Percentiles rank a stretch among this genome's conserved stretches.
Conservation (phyloP, 495 filamentous ascomycete species). For the Neurospora discreta region DNA sequence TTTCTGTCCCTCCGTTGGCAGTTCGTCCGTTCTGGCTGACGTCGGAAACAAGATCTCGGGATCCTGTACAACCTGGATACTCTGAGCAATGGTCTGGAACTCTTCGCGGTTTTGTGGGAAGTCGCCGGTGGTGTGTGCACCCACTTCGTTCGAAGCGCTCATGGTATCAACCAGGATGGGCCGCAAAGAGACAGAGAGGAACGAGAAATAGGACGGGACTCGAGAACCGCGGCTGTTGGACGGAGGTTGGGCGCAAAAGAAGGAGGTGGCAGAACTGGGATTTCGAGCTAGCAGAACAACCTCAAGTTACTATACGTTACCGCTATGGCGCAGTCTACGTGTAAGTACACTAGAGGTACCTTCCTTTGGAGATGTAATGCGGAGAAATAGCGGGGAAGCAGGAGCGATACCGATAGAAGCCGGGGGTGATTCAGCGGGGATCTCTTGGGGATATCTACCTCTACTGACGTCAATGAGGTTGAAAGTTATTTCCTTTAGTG, state of each 20-base stretch:
- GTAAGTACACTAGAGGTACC: not conserved
- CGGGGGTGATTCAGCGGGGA: not conserved
- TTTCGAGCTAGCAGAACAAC: not conserved
- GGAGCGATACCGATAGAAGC: not conserved
- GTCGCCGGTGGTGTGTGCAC: conserved; percentile 1
- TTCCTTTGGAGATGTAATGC: not conserved
- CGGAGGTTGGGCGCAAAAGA: not conserved
- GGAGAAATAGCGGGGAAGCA: not conserved
- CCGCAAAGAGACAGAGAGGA: not conserved
- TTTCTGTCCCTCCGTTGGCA: not conserved
- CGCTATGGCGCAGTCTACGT: not conserved
- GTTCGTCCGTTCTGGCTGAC: not conserved
- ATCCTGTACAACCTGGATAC: not conserved
- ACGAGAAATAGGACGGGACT: not conserved
- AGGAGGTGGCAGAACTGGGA: not conserved
- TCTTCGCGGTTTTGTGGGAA: not conserved
- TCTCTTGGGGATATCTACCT: not conserved
- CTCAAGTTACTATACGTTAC: not conserved
- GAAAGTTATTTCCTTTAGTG: not conserved
- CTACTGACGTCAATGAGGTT: not conserved
- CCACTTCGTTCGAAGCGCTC: conserved; percentile 3
- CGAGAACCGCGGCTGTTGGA: not conserved
- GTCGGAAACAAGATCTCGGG: not conserved
- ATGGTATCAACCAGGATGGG: conserved; percentile 1
- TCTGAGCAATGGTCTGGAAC: conserved; percentile 2